Base-by-base conservation (phyloP, 371 early-diverging fungal genomes). In the Mortierella sp. region DNA sequence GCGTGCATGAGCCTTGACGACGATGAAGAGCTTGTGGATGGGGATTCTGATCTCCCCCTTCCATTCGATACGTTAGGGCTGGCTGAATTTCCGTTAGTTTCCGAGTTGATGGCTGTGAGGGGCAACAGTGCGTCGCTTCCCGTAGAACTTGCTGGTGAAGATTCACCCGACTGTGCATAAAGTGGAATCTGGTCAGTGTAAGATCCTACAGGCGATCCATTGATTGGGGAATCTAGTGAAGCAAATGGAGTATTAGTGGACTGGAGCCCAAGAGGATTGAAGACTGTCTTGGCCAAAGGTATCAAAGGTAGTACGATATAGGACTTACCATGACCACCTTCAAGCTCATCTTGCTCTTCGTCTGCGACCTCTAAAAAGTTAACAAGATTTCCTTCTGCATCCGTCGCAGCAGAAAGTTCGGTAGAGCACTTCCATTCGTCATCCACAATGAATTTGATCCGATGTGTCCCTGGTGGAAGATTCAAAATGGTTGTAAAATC, bases 341-440 rank as follows among this genome's bases (percentile, higher is more conserved):
- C 78, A n/a, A 84, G 67, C 35, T 78, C 71, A 60, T 83, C 80
- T 32, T 74, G 76, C 47, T 81, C 87, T 37, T 90, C 92, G 63
- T 88, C 88, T 55, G 85, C 83, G 0, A 98, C 96, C 77, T 96
- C 94, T 54, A 98, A 84, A 81, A 95, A 98, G 83, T 98, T 98
- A 59, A 98, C 98, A 20, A 98, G 83, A 66, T 97, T 97, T 28
- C 99, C 99, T 71, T 97, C 95, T 2, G 94, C 91, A 78, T 98
- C 99, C 0, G 95, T 94, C 1, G 96, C 97, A 32, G 96, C 95
- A 64, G 95, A 93, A 65, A 97, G 86, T 64, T 97, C 95, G 40
- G 93, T 94, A 0, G 94, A 94, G 69, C 97, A 98, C 74, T 95
- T 94, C 99, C 99, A 99, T 73, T 97, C 97, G 75, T 96, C 97